These are phyloP conservation scores for Jatropha curcas DNA, from an alignment of 345 rosid genomes.

Conservation along the genomic window DNA sequence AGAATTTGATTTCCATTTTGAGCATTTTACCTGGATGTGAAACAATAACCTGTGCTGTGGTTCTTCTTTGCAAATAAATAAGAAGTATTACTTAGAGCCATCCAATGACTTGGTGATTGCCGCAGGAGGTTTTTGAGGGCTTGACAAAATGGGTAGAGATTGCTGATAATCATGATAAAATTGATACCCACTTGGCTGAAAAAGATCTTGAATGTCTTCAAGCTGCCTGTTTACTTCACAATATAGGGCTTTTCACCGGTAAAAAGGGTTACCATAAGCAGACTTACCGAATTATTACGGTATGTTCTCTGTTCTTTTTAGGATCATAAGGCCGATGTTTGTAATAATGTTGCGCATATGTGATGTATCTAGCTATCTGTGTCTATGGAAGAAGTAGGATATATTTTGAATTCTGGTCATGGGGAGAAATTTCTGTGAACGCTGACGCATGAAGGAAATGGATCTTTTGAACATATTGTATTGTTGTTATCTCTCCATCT, in stretches of 20 bases:
- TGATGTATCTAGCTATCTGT: background rate
- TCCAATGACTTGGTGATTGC: conserved; percentile 17
- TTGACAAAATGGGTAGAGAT: conserved; percentile 45
- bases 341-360: background rate
- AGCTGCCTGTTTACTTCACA: conserved; percentile 81
- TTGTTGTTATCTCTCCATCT: conserved; percentile 9
- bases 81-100: background rate
- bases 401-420: background rate
- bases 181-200: conserved; percentile 34
- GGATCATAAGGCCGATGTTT: background rate
- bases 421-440: conserved; percentile 1
- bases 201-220: conserved; percentile 68
- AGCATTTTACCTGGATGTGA: background rate
- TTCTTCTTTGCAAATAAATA: background rate
- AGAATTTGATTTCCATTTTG: background rate
- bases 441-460: background rate
- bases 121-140: conserved; percentile 62
- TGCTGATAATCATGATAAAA: conserved; percentile 25
- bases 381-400: conserved; percentile 5
- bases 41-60: background rate
- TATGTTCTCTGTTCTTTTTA: conserved; percentile 24
- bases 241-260: conserved; percentile 52
- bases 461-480: conserved; percentile 9
- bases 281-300: conserved; percentile 61
- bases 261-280: conserved; percentile 77